Conservation (phyloP, 139 green algal species). For the Edaphochlamys debaryana region DNA sequence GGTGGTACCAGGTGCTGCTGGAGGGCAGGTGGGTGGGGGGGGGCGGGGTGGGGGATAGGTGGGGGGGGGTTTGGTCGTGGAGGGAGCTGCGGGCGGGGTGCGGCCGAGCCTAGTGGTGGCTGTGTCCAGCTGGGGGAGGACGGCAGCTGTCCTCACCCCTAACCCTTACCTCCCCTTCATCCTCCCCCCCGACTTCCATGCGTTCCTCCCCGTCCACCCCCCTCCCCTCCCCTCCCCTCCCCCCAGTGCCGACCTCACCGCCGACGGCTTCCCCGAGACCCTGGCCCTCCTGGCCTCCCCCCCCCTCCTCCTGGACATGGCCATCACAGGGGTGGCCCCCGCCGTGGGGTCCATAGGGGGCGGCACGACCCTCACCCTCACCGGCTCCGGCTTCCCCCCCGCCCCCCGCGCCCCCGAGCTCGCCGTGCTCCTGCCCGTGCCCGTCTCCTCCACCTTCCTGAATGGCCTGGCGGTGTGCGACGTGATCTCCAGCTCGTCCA, state of each 20-base stretch:
- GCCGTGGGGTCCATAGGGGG: constrained; percentile 29
- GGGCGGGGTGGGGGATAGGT: no score
- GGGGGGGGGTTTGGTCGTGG: no score
- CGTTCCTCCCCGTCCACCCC: no score
- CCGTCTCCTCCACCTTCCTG: constrained; percentile 32
- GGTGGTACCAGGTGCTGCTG: no score
- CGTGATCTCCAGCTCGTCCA: background rate
- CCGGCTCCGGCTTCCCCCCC: constrained; percentile 17
- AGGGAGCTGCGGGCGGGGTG: no score
- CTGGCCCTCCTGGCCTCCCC: background rate
- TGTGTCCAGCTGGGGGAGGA: no score
- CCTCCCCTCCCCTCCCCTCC: background rate
- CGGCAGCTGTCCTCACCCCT: no score
- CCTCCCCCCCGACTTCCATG: no score
- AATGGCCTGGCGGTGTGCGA: constrained; percentile 38
- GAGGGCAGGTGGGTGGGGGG: no score
- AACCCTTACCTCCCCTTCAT: no score
- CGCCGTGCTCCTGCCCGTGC: constrained; percentile 34
- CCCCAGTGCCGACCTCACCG: background rate
- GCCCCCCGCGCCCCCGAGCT: background rate
- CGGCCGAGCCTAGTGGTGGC: no score
- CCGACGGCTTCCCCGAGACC: no score
- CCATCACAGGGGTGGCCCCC: constrained; percentile 5
- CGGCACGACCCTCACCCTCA: constrained; percentile 33
- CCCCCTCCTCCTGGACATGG: background rate